These are phyloP conservation scores for Trichoderma hamatum DNA, from an alignment of 2,329 filamentous ascomycete genomes.

Conservation along the genomic window DNA sequence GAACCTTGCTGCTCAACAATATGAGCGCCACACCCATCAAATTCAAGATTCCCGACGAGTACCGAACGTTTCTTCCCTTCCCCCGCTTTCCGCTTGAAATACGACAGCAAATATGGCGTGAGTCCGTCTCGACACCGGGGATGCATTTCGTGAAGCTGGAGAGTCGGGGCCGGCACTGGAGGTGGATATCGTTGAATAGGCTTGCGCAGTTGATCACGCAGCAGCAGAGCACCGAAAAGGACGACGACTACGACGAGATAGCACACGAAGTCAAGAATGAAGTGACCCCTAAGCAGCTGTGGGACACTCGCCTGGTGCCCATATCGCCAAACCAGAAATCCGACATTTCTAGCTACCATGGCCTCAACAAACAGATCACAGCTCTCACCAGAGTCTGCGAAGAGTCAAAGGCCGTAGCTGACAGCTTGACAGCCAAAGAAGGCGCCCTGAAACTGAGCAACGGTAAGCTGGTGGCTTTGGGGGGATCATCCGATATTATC, in stretches of 20 bases:
- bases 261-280: slow-evolving; percentile 34
- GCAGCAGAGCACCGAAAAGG: slow-evolving; percentile 27
- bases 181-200: slow-evolving; percentile 31
- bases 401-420: slow-evolving; percentile 34
- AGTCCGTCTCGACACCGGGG: slow-evolving; percentile 38
- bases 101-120: slow-evolving; percentile 42
- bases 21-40: slow-evolving; percentile 31
- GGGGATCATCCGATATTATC: slow-evolving; percentile 37
- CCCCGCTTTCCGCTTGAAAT: slow-evolving; percentile 41
- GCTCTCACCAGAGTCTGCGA: slow-evolving; percentile 36
- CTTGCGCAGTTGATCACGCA: slow-evolving; percentile 3
- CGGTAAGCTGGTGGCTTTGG: slow-evolving; percentile 38
- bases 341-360: slow-evolving; percentile 41
- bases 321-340: slow-evolving; percentile 36
- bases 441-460: slow-evolving; percentile 34
- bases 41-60: slow-evolving; percentile 40
- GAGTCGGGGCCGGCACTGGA: slow-evolving; percentile 30
- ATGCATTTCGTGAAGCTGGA: slow-evolving; percentile 42
- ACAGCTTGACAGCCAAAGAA: slow-evolving; percentile 31
- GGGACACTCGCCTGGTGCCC: slow-evolving; percentile 33
- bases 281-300: slow-evolving; percentile 27
- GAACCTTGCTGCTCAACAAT: background rate
- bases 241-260: slow-evolving; percentile 31
- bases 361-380: slow-evolving; percentile 35
- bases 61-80: slow-evolving; percentile 40